Evolutionary conservation across 306 rosid genomes (phyloP), one percentile per base, ranked within the genome.

Genomic region (Biancaea sappan): DNA sequence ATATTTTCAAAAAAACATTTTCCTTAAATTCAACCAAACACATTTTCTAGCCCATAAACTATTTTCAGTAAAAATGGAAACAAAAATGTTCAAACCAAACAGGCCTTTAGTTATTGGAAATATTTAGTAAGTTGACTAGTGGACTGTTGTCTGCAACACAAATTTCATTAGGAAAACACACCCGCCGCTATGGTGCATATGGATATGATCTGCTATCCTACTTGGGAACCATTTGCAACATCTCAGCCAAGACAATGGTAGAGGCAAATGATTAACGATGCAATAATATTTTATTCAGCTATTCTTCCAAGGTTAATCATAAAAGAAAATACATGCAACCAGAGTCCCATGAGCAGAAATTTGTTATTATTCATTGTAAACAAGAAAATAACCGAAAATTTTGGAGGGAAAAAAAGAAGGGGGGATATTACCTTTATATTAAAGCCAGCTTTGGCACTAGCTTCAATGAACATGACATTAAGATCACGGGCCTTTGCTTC

Each of bases 381-480:
- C 31, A 21, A 26, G 34, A n/a, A 38, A 18, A 9, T 56, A 54
- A 37, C 53, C 38, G 26, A 73, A 59, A 59, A 32, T 43, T 5
- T 40, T 68, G 46, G 28, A 28, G 38, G 26, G 40, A 28, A 32
- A 53, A 38, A 2, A 14, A 40, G 56, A 52, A 63, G 48, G 50
- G 31, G 21, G 53, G n/a, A 2, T 66, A 16, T 64, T 78, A 92
- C 98, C 91, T 90, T 92, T 74, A 90, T 92, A 82, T 92, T 92
- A 75, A 92, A 92, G 35, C 96, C 94, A 70, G 96, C 96, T 80
- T 92, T 92, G 77, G 98, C 98, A 85, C 91, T 92, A 62, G 94
- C 92, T 84, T 92, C 98, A 38, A 92, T 92, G 48, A 86, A 90
- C 96, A 92, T 88, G 58, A 90, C 96, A 43, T 90, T 88, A 40